Percentiles rank a stretch among this genome's conserved stretches.
Conservation (phyloP, 1,284 basidiomycete genomes). For the Pseudozyma hubeiensis region DNA sequence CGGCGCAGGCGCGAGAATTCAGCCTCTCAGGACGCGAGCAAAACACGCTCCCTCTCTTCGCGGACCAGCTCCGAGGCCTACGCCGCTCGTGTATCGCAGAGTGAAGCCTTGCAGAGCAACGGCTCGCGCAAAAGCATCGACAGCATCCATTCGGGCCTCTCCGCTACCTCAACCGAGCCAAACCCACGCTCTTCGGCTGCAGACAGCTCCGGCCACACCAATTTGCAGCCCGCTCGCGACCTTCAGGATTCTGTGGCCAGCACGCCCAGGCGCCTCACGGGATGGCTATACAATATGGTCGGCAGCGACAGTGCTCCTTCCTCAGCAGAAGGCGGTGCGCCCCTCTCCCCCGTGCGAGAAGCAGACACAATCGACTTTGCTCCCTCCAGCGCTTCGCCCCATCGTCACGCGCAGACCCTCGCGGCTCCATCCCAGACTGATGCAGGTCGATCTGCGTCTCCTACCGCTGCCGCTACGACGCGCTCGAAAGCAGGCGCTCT, state of each 20-base stretch:
- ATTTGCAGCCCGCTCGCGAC: constrained; percentile 2
- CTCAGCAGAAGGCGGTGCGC: constrained; percentile 18
- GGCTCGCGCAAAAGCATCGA: constrained; percentile 33
- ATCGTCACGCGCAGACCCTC: not conserved
- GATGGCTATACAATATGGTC: constrained; percentile 59
- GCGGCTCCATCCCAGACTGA: not conserved
- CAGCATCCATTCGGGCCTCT: constrained; percentile 25
- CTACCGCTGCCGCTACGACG: not conserved
- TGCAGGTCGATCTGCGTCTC: not conserved
- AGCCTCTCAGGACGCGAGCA: constrained; percentile 15
- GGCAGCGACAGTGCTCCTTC: constrained; percentile 36
- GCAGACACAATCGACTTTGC: constrained; percentile 21
- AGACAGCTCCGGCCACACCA: not conserved
- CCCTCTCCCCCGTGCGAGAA: constrained; percentile 36
- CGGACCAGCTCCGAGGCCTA: constrained; percentile 31
- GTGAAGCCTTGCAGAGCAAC: constrained; percentile 3
- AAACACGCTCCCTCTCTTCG: constrained; percentile 23
- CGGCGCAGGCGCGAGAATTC: constrained; percentile 27
- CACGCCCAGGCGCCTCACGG: constrained; percentile 52
- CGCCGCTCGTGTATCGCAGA: constrained; percentile 13
- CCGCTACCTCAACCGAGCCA: constrained; percentile 17
- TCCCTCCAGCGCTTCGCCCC: constrained; percentile 11
- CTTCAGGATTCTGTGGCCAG: constrained; percentile 8
- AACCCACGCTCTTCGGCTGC: constrained; percentile 21
- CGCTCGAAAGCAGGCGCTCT: constrained; percentile 34